phyloP scores from a whole-genome alignment of 352 stramenopile species.

The Phytopythium vexans region DNA sequence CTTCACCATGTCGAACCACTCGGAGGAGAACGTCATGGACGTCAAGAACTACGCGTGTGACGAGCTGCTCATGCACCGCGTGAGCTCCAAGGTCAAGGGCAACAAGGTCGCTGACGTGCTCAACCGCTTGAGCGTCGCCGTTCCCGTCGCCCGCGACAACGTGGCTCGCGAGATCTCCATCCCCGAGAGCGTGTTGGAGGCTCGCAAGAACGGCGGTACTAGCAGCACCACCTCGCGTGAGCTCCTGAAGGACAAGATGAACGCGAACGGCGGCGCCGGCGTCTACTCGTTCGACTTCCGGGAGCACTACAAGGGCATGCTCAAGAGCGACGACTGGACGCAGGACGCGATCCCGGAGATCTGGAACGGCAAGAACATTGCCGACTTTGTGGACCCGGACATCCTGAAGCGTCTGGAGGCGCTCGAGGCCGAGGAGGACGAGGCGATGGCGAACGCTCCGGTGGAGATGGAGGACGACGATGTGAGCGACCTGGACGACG shows the following conservation, averaged over 20 bases:
- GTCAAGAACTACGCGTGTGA: conserved; percentile 96
- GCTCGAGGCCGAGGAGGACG: conserved; percentile 97
- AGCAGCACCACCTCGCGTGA: conserved; percentile 29
- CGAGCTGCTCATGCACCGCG: conserved; percentile 91
- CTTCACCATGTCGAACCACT: conserved; percentile 98
- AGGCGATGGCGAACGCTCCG: conserved; percentile 89
- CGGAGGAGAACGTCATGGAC: conserved; percentile 95
- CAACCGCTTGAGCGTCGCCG: conserved; percentile 95
- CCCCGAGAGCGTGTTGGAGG: conserved; percentile 88
- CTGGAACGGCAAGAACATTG: conserved; percentile 99
- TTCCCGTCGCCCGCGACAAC: conserved; percentile 92
- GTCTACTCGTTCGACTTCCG: conserved; percentile 97
- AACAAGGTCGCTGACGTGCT: conserved; percentile 97
- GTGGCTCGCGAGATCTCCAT: conserved; percentile 91
- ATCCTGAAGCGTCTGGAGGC: conserved; percentile 96
- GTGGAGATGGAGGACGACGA: conserved; percentile 88
- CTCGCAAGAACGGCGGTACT: conserved; percentile 58
- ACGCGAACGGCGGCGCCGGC: conserved; percentile 95
- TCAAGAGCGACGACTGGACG: conserved; percentile 95
- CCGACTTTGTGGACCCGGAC: conserved; percentile 98
- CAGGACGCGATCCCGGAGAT: conserved; percentile 99
- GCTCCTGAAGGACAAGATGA: conserved; percentile 87
- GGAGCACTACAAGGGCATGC: conserved; percentile 95
- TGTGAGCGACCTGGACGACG: conserved; percentile 93
- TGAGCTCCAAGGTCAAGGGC: conserved; percentile 93